Percentiles rank a stretch among this genome's conserved stretches.
phyloP scores from a whole-genome alignment of 352 stramenopile genomes.

The Globisporangium perplexum region DNA sequence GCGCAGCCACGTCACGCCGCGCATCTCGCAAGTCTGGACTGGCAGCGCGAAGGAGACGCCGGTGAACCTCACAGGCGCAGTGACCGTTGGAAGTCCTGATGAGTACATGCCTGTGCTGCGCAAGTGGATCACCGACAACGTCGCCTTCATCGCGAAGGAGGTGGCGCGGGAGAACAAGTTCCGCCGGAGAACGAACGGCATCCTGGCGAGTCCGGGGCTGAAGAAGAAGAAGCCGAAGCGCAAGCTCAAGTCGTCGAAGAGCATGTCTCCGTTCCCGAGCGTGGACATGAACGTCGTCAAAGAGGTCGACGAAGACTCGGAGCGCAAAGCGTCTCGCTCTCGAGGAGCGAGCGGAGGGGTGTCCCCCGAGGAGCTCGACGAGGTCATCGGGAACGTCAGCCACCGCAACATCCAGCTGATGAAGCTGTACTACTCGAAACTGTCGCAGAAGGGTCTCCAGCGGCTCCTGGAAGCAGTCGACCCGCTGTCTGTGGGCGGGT shows the following conservation, averaged over 20 bases:
- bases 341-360: conserved; percentile 11
- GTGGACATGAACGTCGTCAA: conserved; percentile 13
- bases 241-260: conserved; percentile 56
- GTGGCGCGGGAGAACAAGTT: conserved; percentile 51
- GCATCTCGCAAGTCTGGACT: conserved; percentile 62
- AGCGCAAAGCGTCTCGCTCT: conserved; percentile 14
- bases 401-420: conserved; percentile 70
- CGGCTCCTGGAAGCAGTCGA: conserved; percentile 38
- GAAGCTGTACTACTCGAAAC: conserved; percentile 65
- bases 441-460: conserved; percentile 52
- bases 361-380: conserved; percentile 43
- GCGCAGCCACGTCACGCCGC: conserved; percentile 47
- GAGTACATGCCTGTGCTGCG: conserved; percentile 42
- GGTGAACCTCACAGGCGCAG: conserved; percentile 32
- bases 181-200: conserved; percentile 20
- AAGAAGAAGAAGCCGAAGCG: conserved; percentile 32
- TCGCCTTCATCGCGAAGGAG: conserved; percentile 40
- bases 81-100: conserved; percentile 31
- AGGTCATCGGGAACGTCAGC: conserved; percentile 47
- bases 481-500: conserved; percentile 26
- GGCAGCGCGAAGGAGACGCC: conserved; percentile 18
- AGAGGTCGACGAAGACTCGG: conserved; percentile 14
- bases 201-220: conserved; percentile 5
- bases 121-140: conserved; percentile 40
- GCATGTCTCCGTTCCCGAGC: conserved; percentile 7